Percentiles rank a stretch among this genome's conserved stretches.
These are phyloP conservation scores for Stropharia rugosoannulata DNA, from an alignment of 768 basidiomycete species.

Conservation along the genomic window DNA sequence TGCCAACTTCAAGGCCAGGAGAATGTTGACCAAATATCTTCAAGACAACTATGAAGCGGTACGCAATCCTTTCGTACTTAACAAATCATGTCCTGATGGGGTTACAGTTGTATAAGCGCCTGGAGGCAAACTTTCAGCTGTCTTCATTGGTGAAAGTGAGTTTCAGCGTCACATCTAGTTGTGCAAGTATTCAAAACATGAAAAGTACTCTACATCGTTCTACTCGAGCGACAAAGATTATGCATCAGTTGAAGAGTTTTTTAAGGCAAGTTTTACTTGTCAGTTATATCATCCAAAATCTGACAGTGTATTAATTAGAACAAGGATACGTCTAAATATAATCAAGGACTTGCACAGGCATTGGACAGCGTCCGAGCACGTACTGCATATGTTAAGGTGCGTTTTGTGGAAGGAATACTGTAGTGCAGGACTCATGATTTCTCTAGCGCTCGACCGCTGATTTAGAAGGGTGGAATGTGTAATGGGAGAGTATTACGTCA, in stretches of 20 bases:
- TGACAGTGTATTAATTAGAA: constrained; percentile 40
- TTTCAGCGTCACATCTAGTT: background rate
- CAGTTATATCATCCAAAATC: constrained; percentile 6
- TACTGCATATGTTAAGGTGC: constrained; percentile 61
- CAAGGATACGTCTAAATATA: constrained; percentile 71
- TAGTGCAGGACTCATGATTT: constrained; percentile 7
- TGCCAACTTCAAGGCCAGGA: constrained; percentile 53
- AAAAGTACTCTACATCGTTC: constrained; percentile 34
- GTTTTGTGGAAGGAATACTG: constrained; percentile 1
- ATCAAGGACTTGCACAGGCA: constrained; percentile 61
- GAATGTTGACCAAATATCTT: constrained; percentile 59
- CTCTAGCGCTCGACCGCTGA: constrained; percentile 59
- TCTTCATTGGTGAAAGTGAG: constrained; percentile 52
- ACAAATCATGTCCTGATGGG: background rate
- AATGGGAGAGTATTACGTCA: constrained; percentile 35
- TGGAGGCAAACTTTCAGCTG: constrained; percentile 67
- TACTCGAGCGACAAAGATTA: constrained; percentile 73
- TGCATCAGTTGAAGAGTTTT: constrained; percentile 64
- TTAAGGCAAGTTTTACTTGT: constrained; percentile 49
- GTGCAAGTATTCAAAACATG: background rate
- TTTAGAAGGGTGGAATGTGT: constrained; percentile 45
- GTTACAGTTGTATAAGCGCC: constrained; percentile 60
- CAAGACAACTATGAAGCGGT: constrained; percentile 67
- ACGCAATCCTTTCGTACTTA: constrained; percentile 21
- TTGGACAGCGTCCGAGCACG: constrained; percentile 67